These are phyloP conservation scores for Lactifluus pinguis DNA, from an alignment of 768 basidiomycete species.

Conservation along the genomic window DNA sequence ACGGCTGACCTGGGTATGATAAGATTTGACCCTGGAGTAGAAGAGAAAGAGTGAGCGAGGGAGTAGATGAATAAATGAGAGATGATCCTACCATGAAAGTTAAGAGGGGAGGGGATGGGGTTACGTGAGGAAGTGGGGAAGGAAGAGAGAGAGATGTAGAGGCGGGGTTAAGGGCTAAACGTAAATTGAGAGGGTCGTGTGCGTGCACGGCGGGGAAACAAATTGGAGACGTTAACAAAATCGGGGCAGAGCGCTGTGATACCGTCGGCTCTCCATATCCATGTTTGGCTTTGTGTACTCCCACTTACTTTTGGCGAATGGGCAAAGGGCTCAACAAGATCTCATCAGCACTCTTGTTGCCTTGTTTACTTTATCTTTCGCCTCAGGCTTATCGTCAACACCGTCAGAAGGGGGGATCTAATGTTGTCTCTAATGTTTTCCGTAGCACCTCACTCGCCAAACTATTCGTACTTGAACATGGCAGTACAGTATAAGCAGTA, in stretches of 20 bases:
- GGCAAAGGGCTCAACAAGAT: too few species aligned
- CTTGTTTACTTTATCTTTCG: too few species aligned
- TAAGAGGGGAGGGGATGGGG: neutral
- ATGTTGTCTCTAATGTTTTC: too few species aligned
- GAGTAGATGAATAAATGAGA: neutral
- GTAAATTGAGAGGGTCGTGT: constrained; percentile 2
- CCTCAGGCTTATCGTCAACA: too few species aligned
- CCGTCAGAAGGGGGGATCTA: too few species aligned
- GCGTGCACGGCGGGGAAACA: constrained; percentile 6
- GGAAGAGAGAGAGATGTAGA: neutral
- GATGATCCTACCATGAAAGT: constrained; percentile 3
- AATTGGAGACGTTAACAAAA: neutral
- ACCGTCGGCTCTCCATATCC: neutral
- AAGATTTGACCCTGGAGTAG: constrained; percentile 72
- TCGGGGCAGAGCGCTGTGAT: neutral
- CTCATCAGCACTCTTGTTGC: too few species aligned
- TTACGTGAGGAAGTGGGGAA: neutral
- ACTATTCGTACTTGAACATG: too few species aligned
- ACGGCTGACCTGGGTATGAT: constrained; percentile 59
- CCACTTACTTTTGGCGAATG: too few species aligned
- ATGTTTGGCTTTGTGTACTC: constrained; percentile 14
- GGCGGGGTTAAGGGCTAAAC: constrained; percentile 10
- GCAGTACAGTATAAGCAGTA: too few species aligned
- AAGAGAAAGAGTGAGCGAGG: neutral
- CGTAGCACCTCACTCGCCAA: too few species aligned